Evolutionary conservation across 2,329 filamentous ascomycete genomes (phyloP), one percentile per base, ranked within the genome.

Genomic region (Diaporthe capsici): DNA sequence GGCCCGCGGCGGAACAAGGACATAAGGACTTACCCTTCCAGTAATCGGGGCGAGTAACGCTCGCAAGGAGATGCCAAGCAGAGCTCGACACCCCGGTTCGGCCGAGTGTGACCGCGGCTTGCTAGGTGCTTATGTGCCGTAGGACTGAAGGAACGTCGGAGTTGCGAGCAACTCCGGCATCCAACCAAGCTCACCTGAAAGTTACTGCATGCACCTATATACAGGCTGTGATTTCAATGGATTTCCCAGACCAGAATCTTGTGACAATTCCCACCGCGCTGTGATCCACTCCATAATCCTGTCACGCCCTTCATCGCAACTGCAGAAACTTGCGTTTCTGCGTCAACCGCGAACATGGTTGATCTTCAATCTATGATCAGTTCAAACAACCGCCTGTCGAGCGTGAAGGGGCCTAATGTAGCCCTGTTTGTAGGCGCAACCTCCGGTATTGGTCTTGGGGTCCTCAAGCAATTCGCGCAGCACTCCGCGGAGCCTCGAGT

Each of bases 401-500:
- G 63, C 31, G 63, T 68, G 47, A 68, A 68, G 31, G 63, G 63
- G 7, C 63, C 63, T n/a, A 9, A 37, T 51, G 71, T 73, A 10
- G 71, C 71, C 25, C 25, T 73, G 4, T 73, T 73, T 9, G 57
- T 73, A 31, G 71, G 71, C 57, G 71, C 71, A 44, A 61, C 71
- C 39, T 61, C 53, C 31, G 71, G 71, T 17, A 73, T 73, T 60
- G 71, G 71, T 34, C 71, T 60, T 25, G 57, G 53, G 31, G 71
- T 63, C 44, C 57, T 73, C n/a, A 51, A 73, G 42, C 71, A 61
- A 17, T 73, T 73, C 25, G 71, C 71, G 15, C 71, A 63, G 57
- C 42, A 73, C 44, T 13, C 71, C 25, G 34, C 71, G 37, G 53
- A 57, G 31, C 71, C 71, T 60, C 53, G 57, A 31, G 57, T 73